phyloP scores from a whole-genome alignment of 805 yeast species.

The Lipomyces anomalus region DNA sequence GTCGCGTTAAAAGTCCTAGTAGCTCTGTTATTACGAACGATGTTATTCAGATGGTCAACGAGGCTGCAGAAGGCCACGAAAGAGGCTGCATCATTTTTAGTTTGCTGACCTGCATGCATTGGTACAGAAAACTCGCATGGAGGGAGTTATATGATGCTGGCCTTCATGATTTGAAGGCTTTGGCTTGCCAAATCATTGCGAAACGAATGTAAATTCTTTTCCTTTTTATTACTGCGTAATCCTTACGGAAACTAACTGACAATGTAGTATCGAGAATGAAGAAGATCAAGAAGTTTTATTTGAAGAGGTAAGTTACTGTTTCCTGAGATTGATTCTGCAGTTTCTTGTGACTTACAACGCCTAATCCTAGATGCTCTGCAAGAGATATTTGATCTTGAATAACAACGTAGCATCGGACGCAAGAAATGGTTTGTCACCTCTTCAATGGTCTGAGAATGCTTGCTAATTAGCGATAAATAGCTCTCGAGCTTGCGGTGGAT shows the following conservation, averaged over 20 bases:
- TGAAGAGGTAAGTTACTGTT: constrained; percentile 37
- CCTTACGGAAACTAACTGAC: neutral
- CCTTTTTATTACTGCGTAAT: neutral
- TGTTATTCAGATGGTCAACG: constrained; percentile 54
- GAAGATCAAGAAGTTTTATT: constrained; percentile 44
- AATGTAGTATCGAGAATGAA: constrained; percentile 51
- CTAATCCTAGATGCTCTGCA: constrained; percentile 52
- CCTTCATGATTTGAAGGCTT: constrained; percentile 52
- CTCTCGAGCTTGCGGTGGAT: constrained; percentile 79
- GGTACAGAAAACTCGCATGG: constrained; percentile 62
- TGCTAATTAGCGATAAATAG: too few relatives aligned
- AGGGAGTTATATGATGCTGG: constrained; percentile 64
- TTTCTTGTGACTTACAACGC: neutral
- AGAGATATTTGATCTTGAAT: constrained; percentile 62
- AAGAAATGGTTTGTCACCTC: constrained; percentile 40
- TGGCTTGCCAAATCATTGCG: constrained; percentile 71
- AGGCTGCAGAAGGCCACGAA: constrained; percentile 79
- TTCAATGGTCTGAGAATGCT: neutral
- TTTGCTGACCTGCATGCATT: constrained; percentile 64
- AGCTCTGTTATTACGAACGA: constrained; percentile 51
- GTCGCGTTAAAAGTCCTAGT: constrained; percentile 48
- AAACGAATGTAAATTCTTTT: constrained; percentile 39
- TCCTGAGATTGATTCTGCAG: constrained; percentile 1
- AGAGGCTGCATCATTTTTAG: constrained; percentile 62
- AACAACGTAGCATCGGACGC: constrained; percentile 55